These are phyloP conservation scores for Myriosclerotinia duriaeana DNA, from an alignment of 2,329 filamentous ascomycete genomes.

Conservation along the genomic window DNA sequence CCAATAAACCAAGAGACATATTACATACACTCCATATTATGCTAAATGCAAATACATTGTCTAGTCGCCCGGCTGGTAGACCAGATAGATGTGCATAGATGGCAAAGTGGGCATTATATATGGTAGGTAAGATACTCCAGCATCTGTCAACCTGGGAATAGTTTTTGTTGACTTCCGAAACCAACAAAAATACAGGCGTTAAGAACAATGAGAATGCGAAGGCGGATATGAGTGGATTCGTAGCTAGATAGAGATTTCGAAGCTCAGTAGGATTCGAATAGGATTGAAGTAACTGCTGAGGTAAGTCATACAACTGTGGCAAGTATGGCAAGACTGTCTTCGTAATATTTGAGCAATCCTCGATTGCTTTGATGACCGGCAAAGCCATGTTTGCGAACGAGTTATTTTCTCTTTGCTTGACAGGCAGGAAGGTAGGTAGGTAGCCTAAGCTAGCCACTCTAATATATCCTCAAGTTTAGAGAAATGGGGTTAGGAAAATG, in stretches of 20 bases:
- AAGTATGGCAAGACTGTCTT: constrained; percentile 75
- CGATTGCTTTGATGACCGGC: constrained; percentile 66
- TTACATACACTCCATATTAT: constrained; percentile 74
- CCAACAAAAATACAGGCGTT: constrained; percentile 68
- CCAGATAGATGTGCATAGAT: constrained; percentile 78
- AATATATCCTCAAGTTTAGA: neutral
- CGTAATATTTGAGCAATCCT: constrained; percentile 74
- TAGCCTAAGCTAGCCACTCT: neutral
- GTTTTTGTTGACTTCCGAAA: constrained; percentile 85
- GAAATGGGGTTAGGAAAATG: neutral
- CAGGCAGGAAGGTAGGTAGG: too few relatives aligned
- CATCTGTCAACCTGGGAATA: constrained; percentile 94
- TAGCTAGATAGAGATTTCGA: constrained; percentile 71
- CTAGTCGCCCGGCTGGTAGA: constrained; percentile 67
- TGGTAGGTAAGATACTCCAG: constrained; percentile 85
- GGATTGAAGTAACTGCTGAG: constrained; percentile 60
- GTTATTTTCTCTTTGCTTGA: neutral
- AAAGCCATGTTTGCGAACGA: constrained; percentile 54
- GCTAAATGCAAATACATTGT: constrained; percentile 70
- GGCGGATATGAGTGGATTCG: constrained; percentile 80
- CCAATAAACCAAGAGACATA: neutral
- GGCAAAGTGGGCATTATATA: constrained; percentile 83
- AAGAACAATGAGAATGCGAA: constrained; percentile 70
- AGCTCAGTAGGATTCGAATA: constrained; percentile 61
- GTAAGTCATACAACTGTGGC: constrained; percentile 67